Conservation (phyloP, 2,329 filamentous ascomycete genomes). For the Ceratocystis huliohia region DNA sequence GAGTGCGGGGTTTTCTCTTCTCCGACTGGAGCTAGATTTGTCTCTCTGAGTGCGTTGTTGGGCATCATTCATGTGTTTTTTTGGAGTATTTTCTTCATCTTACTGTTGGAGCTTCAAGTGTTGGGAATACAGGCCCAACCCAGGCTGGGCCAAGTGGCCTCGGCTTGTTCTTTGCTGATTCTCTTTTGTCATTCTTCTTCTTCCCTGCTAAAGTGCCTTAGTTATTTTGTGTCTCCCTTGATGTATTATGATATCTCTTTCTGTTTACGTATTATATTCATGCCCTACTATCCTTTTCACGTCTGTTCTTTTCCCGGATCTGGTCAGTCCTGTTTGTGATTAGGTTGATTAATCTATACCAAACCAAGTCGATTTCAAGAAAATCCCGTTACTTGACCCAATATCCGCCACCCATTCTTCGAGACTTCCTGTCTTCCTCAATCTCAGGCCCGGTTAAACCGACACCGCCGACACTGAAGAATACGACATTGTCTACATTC, state of each 20-base stretch:
- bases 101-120: neutral
- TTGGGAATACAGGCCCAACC: conserved; percentile 10
- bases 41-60: too few species aligned
- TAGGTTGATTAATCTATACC: neutral
- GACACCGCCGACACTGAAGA: conserved; percentile 35
- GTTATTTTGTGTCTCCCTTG: neutral
- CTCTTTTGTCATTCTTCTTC: neutral
- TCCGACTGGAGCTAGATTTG: neutral
- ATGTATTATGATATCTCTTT: neutral
- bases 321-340: neutral
- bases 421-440: neutral
- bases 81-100: neutral
- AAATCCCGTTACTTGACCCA: neutral
- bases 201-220: too few species aligned
- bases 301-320: neutral
- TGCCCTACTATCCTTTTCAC: neutral
- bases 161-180: neutral
- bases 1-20: neutral
- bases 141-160: conserved; percentile 1
- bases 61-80: too few species aligned
- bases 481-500: conserved; percentile 35
- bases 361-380: neutral
- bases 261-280: neutral
- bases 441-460: conserved; percentile 28
- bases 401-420: neutral